These are phyloP conservation scores for Oryza brachyantha DNA, from an alignment of 176 grass and related monocot species.

Conservation along the genomic window DNA sequence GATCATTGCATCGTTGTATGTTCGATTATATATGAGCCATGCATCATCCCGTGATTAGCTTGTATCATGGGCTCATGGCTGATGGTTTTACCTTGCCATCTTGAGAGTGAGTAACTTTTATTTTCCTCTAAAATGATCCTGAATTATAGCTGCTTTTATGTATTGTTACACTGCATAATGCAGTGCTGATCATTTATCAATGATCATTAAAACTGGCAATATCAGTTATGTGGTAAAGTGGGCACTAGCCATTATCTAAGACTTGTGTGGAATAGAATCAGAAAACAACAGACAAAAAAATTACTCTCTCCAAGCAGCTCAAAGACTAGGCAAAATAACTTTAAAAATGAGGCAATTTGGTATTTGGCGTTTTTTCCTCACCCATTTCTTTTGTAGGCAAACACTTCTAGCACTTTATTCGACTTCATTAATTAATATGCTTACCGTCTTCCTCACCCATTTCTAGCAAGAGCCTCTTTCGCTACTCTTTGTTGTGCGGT, in stretches of 20 bases:
- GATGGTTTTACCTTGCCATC: slow-evolving; percentile 16
- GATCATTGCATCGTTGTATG: not conserved
- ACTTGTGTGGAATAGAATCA: not conserved
- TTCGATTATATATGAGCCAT: not conserved
- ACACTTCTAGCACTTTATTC: too few species aligned
- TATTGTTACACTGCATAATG: not conserved
- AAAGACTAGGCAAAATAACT: too few species aligned
- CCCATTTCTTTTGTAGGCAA: too few species aligned
- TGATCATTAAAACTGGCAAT: not conserved
- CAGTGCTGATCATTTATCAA: too few species aligned
- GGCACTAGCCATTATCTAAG: not conserved
- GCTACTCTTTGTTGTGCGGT: too few species aligned
- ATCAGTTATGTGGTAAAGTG: not conserved
- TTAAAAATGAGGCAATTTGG: too few species aligned
- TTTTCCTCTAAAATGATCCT: not conserved
- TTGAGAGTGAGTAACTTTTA: not conserved
- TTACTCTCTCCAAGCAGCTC: too few species aligned
- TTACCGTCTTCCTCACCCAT: too few species aligned
- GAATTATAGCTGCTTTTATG: not conserved
- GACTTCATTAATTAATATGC: too few species aligned
- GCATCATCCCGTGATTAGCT: not conserved
- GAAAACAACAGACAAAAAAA: too few species aligned
- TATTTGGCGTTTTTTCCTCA: too few species aligned
- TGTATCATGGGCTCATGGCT: slow-evolving; percentile 23
- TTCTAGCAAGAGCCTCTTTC: too few species aligned